Evolutionary conservation across 495 filamentous ascomycete species (phyloP), one percentile per base, ranked within the genome.

Genomic region (Penicillium arizonense): DNA sequence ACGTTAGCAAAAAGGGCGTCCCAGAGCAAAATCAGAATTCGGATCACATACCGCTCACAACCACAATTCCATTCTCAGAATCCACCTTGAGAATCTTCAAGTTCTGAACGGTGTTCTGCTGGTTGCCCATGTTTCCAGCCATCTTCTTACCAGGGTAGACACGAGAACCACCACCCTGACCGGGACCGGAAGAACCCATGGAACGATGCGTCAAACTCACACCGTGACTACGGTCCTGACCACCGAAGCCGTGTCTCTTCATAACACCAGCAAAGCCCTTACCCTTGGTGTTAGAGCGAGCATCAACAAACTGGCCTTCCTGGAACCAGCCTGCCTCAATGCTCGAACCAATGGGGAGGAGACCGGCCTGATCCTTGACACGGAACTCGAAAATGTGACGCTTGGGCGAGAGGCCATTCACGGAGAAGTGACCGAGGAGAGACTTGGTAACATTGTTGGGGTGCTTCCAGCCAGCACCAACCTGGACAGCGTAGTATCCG

Each of bases 61-160:
- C 86, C 41, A 98, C 84, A 55, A 96, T 81, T 9, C 94, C 93
- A 62, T 90, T 85, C 62, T 86, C 85, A 50, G 82, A 77, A 71
- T 97, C 89, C 33, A 96, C 87, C 75, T 88, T 84, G 62, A 98
- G 71, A 46, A 98, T 85, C 72, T 88, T 89, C 57, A 96, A 70
- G 67, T 95, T 95, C 78, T 97, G 91, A 14, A 90, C 76, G 34
- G 94, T 98, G 38, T 90, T 87, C 57, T 83, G 82, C 68, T 92
- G 77, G 50, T 85, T 85, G 21, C 94, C 94, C 94, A 98, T 97
- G 39, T 89, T 82, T 50, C 94, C 94, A 18, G 94, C 83, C 94
- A 98, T 98, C 71, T 89, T 90, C 84, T 98, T 98, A 44, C 94
- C 94, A 0, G 94, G 94, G 52, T 87, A 82, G 37, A 98, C 94